Evolutionary conservation across 2,329 filamentous ascomycete species (phyloP), one percentile per base, ranked within the genome.

Genomic region (Neopestalotiopsis clavispora): DNA sequence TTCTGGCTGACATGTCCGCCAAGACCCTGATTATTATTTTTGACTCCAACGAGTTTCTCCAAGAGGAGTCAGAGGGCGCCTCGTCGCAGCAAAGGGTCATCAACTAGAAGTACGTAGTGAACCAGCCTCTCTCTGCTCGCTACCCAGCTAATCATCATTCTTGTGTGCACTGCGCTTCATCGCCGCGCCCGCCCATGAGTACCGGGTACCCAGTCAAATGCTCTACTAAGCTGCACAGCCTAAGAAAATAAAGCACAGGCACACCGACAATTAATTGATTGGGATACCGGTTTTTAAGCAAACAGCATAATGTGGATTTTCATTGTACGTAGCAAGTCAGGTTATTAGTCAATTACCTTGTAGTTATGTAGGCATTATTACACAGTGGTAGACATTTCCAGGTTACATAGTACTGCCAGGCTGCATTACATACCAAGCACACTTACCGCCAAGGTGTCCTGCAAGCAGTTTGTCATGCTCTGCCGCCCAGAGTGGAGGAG

Each of bases 11-110:
- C 57, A 34, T 34, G 45, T 59, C 57, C 57, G 57, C 57, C 57
- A 59, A 59, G 57, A 59, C 57, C 57, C 57, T 59, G 57, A 59
- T 52, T 14, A 49, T 38, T 52, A 7, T 58, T 28, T 58, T 20
- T 58, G 14, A n/a, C 57, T 28, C 30, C 23, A 56, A 23, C 17
- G 49, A 23, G 17, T 17, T 14, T 23, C 17, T 28, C 49, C 6
- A 17, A 14, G 17, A 56, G 49, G 17, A 56, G 20, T 56, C 49
- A 56, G 20, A 38, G 34, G 10, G 34, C 34, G 10, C 6, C 34
- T 7, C 34, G 23, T 10, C 6, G 34, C 10, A 38, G 10, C 6
- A 38, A 38, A 38, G 10, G 34, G 34, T 38, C 34, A 38, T 10
- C 34, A 38, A 10, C 34, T 38, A 38, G 10, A 38, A 38, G 10